phyloP scores from a whole-genome alignment of 768 basidiomycete species.

The Termitomyces sp. region DNA sequence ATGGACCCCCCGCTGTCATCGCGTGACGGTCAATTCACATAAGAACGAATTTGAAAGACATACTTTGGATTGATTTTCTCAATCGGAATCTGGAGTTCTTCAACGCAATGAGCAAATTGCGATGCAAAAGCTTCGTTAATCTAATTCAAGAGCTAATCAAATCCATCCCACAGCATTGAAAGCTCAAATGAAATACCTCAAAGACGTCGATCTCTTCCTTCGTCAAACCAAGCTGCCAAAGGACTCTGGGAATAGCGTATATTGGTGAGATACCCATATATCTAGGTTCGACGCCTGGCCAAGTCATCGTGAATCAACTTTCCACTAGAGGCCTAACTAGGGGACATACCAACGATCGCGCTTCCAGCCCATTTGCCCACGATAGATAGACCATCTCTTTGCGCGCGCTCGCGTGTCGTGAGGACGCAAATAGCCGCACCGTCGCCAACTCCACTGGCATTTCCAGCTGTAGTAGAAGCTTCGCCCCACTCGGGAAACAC shows the following conservation, averaged over 20 bases:
- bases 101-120: slow-evolving; percentile 89
- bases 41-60: slow-evolving; percentile 16
- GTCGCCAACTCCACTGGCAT: slow-evolving; percentile 87
- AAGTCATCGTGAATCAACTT: neutral
- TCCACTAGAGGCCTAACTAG: neutral
- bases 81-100: slow-evolving; percentile 69
- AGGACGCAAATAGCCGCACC: slow-evolving; percentile 85
- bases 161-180: neutral
- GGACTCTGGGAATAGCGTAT: slow-evolving; percentile 63
- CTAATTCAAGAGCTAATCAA: slow-evolving; percentile 27
- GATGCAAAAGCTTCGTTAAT: slow-evolving; percentile 92
- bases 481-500: slow-evolving; percentile 81
- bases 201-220: slow-evolving; percentile 75
- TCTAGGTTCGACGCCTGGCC: slow-evolving; percentile 63
- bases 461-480: slow-evolving; percentile 72
- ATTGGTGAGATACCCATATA: slow-evolving; percentile 79
- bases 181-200: slow-evolving; percentile 45
- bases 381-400: slow-evolving; percentile 71
- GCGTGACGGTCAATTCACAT: neutral
- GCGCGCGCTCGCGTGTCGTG: slow-evolving; percentile 73
- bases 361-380: slow-evolving; percentile 80
- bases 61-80: slow-evolving; percentile 85
- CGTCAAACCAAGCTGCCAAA: slow-evolving; percentile 52
- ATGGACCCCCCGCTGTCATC: slow-evolving; percentile 76
- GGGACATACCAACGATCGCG: slow-evolving; percentile 62